Evolutionary conservation across 208 protist genomes (phyloP).

Genomic region (Naegleria gruberi): DNA sequence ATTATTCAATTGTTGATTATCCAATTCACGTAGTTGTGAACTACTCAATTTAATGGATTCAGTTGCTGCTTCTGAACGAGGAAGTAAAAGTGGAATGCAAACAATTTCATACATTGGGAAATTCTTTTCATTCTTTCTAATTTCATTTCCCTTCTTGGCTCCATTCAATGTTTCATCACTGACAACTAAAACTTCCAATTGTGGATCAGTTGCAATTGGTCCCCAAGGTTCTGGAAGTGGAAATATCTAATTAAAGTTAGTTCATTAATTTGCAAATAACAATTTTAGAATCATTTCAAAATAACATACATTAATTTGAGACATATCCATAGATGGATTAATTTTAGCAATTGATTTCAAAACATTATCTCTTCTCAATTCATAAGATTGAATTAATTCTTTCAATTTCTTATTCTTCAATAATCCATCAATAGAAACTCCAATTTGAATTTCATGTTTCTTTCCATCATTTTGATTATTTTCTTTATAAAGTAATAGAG

Average conservation of each 20-base stretch:
- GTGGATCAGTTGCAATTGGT: slow-evolving; percentile 20
- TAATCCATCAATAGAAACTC: slow-evolving; percentile 17
- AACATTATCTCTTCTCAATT: not conserved
- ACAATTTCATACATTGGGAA: not conserved
- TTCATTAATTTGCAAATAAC: not conserved
- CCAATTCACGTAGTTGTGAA: not conserved
- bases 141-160: slow-evolving; percentile 14
- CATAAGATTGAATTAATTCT: slow-evolving; percentile 28
- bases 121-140: slow-evolving; percentile 17
- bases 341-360: not conserved
- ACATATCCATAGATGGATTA: not conserved
- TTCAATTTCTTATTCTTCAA: slow-evolving; percentile 24
- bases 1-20: not conserved
- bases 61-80: not conserved
- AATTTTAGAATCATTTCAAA: not conserved
- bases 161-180: slow-evolving; percentile 26
- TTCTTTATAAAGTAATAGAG: not conserved
- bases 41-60: not conserved
- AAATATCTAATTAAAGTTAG: not conserved
- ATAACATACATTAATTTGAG: not conserved
- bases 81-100: not conserved
- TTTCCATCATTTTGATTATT: not conserved
- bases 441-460: slow-evolving; percentile 21
- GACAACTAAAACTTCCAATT: slow-evolving; percentile 23
- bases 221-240: slow-evolving; percentile 24